Evolutionary conservation across 148 eudicot genomes (phyloP), one percentile per base, ranked within the genome.

Genomic region (Mesembryanthemum crystallinum): DNA sequence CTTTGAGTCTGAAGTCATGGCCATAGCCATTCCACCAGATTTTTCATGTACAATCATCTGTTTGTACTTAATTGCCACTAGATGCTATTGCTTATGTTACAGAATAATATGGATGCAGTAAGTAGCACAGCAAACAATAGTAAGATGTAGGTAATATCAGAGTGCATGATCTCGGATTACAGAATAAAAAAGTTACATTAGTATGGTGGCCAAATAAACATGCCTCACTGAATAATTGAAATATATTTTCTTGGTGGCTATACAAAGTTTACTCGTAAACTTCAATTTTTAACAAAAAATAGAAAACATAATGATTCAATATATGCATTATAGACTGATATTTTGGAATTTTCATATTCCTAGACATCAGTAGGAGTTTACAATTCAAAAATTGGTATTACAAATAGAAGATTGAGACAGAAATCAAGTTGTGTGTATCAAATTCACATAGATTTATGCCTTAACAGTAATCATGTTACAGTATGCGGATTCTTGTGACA

Each of bases 231-330:
- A 45, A 18, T 67, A 20, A 65, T n/a, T n/a, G n/a, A 29, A 42
- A 68, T 13, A 77, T 28, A 24, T 32, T 23, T 30, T 58, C 67
- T 57, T 8, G 23, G 63, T 73, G 78, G 64, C 78, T 68, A 62
- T 11, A 64, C 32, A 9, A 33, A 68, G 71, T 61, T 52, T 57
- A n/a, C n/a, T n/a, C n/a, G n/a, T n/a, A n/a, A n/a, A n/a, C n/a
- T n/a, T n/a, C n/a, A n/a, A n/a, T n/a, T n/a, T n/a, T n/a, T n/a
- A n/a, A n/a, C n/a, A n/a, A n/a, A n/a, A n/a, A 35, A 35, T 20
- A 52, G 5, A 17, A 73, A 42, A 29, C 8, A 42, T 24, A 75
- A 29, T 66, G 55, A 39, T 47, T 33, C 72, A 4, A 57, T 24
- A 18, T 18, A 27, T 14, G 64, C 57, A 67, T 54, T 17, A 62